Evolutionary conservation across 225 moss, liverwort and hornwort genomes (phyloP).

Genomic region (Thuidium tamariscinum): DNA sequence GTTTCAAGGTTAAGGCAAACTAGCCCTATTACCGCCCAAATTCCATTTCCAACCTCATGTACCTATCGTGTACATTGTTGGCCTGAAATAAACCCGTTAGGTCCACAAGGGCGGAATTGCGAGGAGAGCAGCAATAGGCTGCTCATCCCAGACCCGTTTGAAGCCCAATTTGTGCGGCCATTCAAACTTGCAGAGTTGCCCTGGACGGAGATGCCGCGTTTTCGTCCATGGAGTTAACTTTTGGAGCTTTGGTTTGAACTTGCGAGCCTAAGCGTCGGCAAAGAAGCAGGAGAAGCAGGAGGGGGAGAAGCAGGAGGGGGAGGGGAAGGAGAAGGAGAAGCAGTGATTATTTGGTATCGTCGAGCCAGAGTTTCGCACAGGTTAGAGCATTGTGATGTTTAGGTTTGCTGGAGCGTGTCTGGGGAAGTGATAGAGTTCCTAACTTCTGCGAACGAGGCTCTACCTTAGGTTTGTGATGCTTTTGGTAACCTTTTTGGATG

Average conservation of each 20-base stretch:
- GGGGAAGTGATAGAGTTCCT: background rate
- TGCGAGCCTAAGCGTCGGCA: background rate
- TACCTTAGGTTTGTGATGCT: background rate
- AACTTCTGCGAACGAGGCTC: background rate
- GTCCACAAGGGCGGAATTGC: background rate
- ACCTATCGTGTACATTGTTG: background rate
- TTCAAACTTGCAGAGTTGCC: background rate
- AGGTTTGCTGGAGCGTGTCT: background rate
- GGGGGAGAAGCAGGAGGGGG: rapidly evolving
- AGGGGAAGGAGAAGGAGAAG: background rate
- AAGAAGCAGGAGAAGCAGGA: background rate
- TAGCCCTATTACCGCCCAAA: background rate
- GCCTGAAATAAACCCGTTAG: background rate
- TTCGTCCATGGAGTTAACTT: background rate
- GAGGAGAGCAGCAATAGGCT: background rate
- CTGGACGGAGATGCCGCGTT: background rate
- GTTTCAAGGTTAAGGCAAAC: background rate
- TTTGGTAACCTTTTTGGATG: background rate
- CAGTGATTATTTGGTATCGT: no score
- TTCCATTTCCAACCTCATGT: background rate
- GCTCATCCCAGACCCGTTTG: background rate
- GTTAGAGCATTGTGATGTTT: background rate
- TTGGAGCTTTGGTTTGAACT: background rate
- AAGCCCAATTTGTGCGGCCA: background rate
- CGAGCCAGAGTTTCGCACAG: background rate